Conservation (phyloP, 805 yeast genomes). For the Wickerhamomyces sydowiorum region DNA sequence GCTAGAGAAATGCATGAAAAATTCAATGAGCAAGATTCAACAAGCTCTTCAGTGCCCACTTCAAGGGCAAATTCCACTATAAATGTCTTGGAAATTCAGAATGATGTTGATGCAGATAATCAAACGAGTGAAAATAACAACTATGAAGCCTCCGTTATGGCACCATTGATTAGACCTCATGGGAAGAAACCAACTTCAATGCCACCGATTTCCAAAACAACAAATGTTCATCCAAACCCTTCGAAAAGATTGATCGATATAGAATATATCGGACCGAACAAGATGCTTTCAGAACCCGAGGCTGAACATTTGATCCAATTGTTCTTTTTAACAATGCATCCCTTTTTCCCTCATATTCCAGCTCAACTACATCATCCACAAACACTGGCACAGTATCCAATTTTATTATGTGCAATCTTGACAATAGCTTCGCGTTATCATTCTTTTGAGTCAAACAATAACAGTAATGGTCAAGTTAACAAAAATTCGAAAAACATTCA, state of each 20-base stretch:
- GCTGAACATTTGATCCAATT: constrained; percentile 51
- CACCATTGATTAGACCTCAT: constrained; percentile 21
- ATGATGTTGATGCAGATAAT: not conserved
- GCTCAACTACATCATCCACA: constrained; percentile 60
- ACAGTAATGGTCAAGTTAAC: constrained; percentile 20
- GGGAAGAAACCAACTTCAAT: constrained; percentile 18
- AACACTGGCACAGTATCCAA: constrained; percentile 70
- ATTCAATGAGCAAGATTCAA: constrained; percentile 31
- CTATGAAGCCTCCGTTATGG: constrained; percentile 7
- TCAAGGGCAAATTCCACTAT: constrained; percentile 8
- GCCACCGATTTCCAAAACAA: constrained; percentile 27
- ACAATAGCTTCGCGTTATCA: constrained; percentile 81
- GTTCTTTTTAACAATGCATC: constrained; percentile 78
- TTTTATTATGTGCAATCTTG: constrained; percentile 71
- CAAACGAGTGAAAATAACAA: not conserved
- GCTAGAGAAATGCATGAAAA: constrained; percentile 44
- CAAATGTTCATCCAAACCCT: constrained; percentile 27
- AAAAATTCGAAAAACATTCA: constrained; percentile 40
- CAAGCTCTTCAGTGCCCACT: constrained; percentile 1
- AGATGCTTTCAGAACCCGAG: constrained; percentile 56
- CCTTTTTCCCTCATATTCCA: constrained; percentile 86
- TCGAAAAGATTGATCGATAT: constrained; percentile 44
- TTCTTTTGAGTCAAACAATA: constrained; percentile 36
- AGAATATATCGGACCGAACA: constrained; percentile 55
- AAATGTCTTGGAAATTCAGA: not conserved